Conservation (phyloP, 805 yeast species). For the Candida xyloterini region DNA sequence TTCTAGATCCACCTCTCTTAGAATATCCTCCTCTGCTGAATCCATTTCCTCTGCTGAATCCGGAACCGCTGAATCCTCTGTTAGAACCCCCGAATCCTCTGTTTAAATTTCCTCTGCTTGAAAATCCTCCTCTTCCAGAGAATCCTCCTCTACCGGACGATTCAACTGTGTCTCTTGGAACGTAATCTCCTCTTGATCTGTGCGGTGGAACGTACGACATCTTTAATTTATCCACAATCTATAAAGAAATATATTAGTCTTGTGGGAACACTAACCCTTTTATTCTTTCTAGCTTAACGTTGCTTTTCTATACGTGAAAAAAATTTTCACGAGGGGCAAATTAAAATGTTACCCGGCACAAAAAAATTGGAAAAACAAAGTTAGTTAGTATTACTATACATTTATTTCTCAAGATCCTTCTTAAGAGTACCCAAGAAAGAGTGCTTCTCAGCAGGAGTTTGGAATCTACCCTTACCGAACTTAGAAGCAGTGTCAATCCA, state of each 20-base stretch:
- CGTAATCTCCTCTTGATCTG: slow-evolving; percentile 33
- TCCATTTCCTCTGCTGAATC: slow-evolving; percentile 34
- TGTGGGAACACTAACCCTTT: slow-evolving; percentile 11
- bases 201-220: slow-evolving; percentile 51
- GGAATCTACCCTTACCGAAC: slow-evolving; percentile 99
- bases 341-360: slow-evolving; percentile 7
- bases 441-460: slow-evolving; percentile 99
- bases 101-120: slow-evolving; percentile 23
- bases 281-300: slow-evolving; percentile 9
- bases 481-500: slow-evolving; percentile 99
- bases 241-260: slow-evolving; percentile 8
- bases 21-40: slow-evolving; percentile 27
- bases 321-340: slow-evolving; percentile 12
- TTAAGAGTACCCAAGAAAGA: slow-evolving; percentile 99
- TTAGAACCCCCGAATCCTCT: slow-evolving; percentile 31
- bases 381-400: slow-evolving; percentile 6
- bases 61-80: slow-evolving; percentile 34
- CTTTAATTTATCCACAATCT: slow-evolving; percentile 10
- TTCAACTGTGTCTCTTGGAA: slow-evolving; percentile 20
- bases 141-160: slow-evolving; percentile 31
- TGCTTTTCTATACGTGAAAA: slow-evolving; percentile 9
- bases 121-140: slow-evolving; percentile 29
- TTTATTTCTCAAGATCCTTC: slow-evolving; percentile 70
- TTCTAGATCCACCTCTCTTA: slow-evolving; percentile 35
- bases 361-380: slow-evolving; percentile 4